A percentile compares a stretch with the other conserved stretches of the same genome.
These are phyloP conservation scores for Glarea lozoyensis DNA, from an alignment of 495 filamentous ascomycete genomes.

Conservation along the genomic window DNA sequence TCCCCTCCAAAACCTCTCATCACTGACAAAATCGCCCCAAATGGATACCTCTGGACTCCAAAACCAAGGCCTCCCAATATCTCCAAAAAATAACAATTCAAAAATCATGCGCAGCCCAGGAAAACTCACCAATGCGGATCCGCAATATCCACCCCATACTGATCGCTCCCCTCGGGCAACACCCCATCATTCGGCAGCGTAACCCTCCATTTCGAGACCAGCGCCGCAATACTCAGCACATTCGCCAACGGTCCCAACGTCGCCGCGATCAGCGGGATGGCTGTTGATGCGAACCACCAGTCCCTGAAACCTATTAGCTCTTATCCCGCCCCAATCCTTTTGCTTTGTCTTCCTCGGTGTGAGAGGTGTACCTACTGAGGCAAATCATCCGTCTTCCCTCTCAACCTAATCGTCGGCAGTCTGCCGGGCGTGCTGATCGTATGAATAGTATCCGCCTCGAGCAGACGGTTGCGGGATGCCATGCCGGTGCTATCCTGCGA, in stretches of 20 bases:
- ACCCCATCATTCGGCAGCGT: constrained; percentile 28
- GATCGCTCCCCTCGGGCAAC: constrained; percentile 35
- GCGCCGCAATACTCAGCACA: constrained; percentile 64
- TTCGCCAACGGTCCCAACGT: constrained; percentile 66
- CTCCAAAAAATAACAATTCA: too few relatives aligned
- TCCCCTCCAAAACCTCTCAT: too few relatives aligned
- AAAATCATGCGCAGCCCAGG: background rate
- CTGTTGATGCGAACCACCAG: constrained; percentile 77
- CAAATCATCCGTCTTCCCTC: constrained; percentile 27
- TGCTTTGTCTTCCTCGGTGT: too few relatives aligned
- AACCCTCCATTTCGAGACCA: constrained; percentile 57
- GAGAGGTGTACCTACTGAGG: constrained; percentile 25
- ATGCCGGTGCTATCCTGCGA: background rate
- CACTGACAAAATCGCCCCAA: too few relatives aligned
- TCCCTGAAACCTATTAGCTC: constrained; percentile 7
- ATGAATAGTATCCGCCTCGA: constrained; percentile 7
- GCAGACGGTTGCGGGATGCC: constrained; percentile 1
- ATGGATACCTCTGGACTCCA: too few relatives aligned
- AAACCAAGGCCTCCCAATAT: too few relatives aligned
- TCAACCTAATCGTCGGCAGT: constrained; percentile 26
- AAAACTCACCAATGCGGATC: constrained; percentile 52
- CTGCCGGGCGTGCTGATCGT: constrained; percentile 15
- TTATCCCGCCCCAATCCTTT: too few relatives aligned
- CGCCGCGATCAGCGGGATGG: constrained; percentile 64
- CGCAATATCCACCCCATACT: constrained; percentile 37